Conservation (phyloP, 495 filamentous ascomycete species). For the Bathelium albidoporum region DNA sequence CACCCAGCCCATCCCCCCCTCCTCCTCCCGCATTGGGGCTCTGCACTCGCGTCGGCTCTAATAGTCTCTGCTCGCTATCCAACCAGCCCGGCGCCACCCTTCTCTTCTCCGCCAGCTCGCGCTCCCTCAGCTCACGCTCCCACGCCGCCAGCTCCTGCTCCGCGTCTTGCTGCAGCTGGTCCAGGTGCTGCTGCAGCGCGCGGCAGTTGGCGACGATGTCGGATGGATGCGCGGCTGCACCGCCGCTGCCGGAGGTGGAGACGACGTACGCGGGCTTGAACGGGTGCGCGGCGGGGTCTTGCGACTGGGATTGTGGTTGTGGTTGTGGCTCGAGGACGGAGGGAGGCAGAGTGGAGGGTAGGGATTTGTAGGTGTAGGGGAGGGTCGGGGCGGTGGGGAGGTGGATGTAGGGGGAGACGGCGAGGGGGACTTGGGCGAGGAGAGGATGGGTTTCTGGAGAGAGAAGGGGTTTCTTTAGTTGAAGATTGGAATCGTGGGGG, state of each 20-base stretch:
- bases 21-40: constrained; percentile 7
- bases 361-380: constrained; percentile 86
- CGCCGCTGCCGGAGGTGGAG: constrained; percentile 57
- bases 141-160: constrained; percentile 55
- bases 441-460: constrained; percentile 66
- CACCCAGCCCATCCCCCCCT: too few species aligned
- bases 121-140: constrained; percentile 57
- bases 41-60: constrained; percentile 49
- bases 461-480: neutral
- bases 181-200: constrained; percentile 63
- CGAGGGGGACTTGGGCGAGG: constrained; percentile 83
- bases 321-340: constrained; percentile 50
- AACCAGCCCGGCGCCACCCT: constrained; percentile 88
- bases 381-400: constrained; percentile 85
- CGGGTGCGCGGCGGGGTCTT: constrained; percentile 28
- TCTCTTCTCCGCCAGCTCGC: constrained; percentile 85
- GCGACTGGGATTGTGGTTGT: constrained; percentile 21
- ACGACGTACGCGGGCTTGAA: constrained; percentile 56
- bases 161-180: constrained; percentile 52
- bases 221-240: constrained; percentile 26
- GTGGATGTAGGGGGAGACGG: constrained; percentile 87
- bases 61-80: constrained; percentile 73
- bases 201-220: constrained; percentile 63
- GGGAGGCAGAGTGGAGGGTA: constrained; percentile 75
- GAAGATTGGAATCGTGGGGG: neutral